Evolutionary conservation across 2,329 filamentous ascomycete species (phyloP).

Genomic region (Neopestalotiopsis rosae): DNA sequence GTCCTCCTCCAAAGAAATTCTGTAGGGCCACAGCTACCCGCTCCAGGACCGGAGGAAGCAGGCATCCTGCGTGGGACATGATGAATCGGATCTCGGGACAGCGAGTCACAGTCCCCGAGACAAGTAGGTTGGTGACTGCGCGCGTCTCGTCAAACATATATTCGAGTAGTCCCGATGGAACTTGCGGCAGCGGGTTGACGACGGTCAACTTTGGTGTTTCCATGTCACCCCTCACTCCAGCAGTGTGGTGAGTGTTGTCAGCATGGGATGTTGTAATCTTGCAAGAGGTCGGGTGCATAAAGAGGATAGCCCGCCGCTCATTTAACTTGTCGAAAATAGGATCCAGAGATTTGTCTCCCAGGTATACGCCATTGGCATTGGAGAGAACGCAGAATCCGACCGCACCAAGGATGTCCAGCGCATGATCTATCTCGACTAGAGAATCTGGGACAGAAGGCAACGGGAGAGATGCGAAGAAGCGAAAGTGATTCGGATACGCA

Average conservation of each 20-base stretch:
- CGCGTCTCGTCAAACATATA: constrained; percentile 17
- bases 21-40: constrained; percentile 9
- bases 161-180: constrained; percentile 10
- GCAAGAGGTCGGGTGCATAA: constrained; percentile 10
- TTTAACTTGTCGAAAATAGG: constrained; percentile 6
- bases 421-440: constrained; percentile 11
- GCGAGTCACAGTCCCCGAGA: constrained; percentile 10
- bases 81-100: constrained; percentile 9
- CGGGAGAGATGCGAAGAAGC: constrained; percentile 11
- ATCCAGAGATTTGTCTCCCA: constrained; percentile 14
- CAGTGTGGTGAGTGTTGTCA: not conserved
- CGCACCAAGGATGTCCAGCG: constrained; percentile 5
- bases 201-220: not conserved
- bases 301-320: constrained; percentile 3
- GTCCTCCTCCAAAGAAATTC: constrained; percentile 9
- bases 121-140: constrained; percentile 8
- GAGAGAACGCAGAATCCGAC: constrained; percentile 9
- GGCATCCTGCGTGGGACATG: constrained; percentile 14
- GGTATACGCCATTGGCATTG: constrained; percentile 12
- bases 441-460: constrained; percentile 1
- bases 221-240: not conserved
- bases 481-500: constrained; percentile 11
- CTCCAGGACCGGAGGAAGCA: constrained; percentile 11
- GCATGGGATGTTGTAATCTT: not conserved
- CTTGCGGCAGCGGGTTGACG: constrained; percentile 6